Percentiles rank a stretch among this genome's conserved stretches.
These are phyloP conservation scores for Verticillium nonalfalfae DNA, from an alignment of 2,329 filamentous ascomycete species.

Conservation along the genomic window DNA sequence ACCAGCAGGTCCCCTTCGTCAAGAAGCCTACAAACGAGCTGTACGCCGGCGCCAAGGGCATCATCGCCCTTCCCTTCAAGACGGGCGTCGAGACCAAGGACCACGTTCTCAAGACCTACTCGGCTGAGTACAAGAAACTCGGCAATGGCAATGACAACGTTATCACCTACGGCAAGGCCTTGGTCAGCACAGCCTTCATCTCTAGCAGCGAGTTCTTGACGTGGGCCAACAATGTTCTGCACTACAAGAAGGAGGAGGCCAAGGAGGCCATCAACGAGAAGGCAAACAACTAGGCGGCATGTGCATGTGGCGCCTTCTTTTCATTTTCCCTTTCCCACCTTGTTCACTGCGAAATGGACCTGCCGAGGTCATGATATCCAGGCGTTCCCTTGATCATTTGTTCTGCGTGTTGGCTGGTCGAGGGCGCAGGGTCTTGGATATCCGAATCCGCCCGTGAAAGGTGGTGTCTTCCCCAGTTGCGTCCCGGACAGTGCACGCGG, in stretches of 20 bases:
- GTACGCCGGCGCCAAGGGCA: conserved; percentile 54
- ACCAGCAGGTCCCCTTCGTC: conserved; percentile 64
- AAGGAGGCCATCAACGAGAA: conserved; percentile 50
- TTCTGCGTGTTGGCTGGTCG: neutral
- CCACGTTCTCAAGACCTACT: conserved; percentile 52
- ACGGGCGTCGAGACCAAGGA: conserved; percentile 56
- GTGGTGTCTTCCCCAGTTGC: neutral
- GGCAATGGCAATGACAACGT: conserved; percentile 57
- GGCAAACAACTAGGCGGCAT: conserved; percentile 30
- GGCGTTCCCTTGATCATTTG: neutral
- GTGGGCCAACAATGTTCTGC: conserved; percentile 53
- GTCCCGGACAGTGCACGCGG: neutral
- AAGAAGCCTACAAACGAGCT: conserved; percentile 71
- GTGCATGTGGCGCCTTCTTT: neutral
- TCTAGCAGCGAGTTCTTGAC: conserved; percentile 58
- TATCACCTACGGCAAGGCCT: conserved; percentile 64
- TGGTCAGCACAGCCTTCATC: conserved; percentile 60
- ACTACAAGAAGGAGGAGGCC: conserved; percentile 55
- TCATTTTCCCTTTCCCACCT: neutral
- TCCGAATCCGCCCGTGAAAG: neutral
- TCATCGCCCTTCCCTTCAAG: conserved; percentile 57
- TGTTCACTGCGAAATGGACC: neutral
- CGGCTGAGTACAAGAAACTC: conserved; percentile 54
- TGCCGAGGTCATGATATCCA: neutral
- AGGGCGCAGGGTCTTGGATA: neutral